These are phyloP conservation scores for Wickerhamomyces tratensis DNA, from an alignment of 805 yeast species.

Conservation along the genomic window DNA sequence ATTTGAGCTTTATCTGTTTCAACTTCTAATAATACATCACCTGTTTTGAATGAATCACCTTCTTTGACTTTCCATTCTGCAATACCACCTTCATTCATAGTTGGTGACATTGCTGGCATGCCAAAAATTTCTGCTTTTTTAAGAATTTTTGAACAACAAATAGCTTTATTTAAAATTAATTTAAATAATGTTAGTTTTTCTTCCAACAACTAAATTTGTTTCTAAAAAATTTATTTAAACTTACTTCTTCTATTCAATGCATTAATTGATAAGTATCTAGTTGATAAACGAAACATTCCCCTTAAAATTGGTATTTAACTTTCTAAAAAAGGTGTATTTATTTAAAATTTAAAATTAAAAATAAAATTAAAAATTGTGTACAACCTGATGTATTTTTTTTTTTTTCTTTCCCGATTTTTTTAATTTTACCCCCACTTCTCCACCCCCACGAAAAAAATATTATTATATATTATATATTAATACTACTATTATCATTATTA, in stretches of 20 bases:
- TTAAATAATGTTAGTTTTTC: no score
- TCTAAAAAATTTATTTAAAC: slow-evolving; percentile 6
- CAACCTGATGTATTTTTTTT: no score
- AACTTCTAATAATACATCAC: slow-evolving; percentile 77
- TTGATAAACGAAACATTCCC: not conserved
- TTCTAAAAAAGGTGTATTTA: no score
- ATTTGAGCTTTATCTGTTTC: slow-evolving; percentile 82
- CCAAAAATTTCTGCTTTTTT: slow-evolving; percentile 39
- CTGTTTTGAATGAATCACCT: slow-evolving; percentile 66
- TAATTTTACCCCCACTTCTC: no score
- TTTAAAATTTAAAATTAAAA: no score
- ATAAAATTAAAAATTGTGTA: no score
- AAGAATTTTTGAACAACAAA: slow-evolving; percentile 6
- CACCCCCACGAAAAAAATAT: no score
- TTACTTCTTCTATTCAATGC: not conserved
- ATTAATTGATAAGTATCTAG: not conserved
- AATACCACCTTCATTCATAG: slow-evolving; percentile 94
- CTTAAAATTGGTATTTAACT: no score
- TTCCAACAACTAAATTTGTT: slow-evolving; percentile 1
- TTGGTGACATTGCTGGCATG: slow-evolving; percentile 99
- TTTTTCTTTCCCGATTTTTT: no score
- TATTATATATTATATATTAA: no score
- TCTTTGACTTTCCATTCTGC: slow-evolving; percentile 82
- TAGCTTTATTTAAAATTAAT: no score
- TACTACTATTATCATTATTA: no score